phyloP scores from a whole-genome alignment of 352 stramenopile species.

The Pythium monospermum region DNA sequence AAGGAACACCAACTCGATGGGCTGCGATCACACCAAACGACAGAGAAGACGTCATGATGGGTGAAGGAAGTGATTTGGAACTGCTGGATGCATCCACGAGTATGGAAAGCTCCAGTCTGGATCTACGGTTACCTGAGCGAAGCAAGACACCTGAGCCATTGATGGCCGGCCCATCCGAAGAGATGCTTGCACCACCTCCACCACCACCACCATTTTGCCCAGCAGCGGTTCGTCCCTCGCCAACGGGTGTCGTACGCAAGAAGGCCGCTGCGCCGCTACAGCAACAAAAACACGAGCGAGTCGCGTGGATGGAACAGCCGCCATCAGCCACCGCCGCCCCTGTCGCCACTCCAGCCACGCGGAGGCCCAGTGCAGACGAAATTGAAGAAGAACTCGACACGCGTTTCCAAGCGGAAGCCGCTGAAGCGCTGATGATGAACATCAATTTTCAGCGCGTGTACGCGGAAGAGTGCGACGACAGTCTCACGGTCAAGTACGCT shows the following conservation, averaged over 20 bases:
- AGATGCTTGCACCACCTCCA: neutral
- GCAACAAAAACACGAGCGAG: neutral
- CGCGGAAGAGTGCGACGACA: conserved; percentile 74
- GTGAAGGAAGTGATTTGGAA: conserved; percentile 36
- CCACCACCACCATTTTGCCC: neutral
- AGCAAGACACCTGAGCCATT: conserved; percentile 55
- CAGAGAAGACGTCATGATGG: conserved; percentile 29
- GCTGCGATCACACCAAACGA: conserved; percentile 35
- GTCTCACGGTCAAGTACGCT: conserved; percentile 64
- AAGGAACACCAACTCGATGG: conserved; percentile 38
- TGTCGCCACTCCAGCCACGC: neutral
- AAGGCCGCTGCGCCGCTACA: conserved; percentile 13
- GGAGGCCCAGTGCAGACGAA: conserved; percentile 6
- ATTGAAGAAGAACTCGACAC: conserved; percentile 16
- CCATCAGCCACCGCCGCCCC: neutral
- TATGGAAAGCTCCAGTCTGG: conserved; percentile 43
- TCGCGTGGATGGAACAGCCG: conserved; percentile 1
- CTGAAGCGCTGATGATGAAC: conserved; percentile 70
- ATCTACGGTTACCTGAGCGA: conserved; percentile 48
- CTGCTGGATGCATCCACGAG: conserved; percentile 34
- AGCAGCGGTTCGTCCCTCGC: neutral
- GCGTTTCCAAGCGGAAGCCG: conserved; percentile 42
- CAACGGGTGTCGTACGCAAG: too few relatives aligned
- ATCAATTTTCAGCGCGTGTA: conserved; percentile 80
- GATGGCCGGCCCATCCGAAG: conserved; percentile 20